Conservation (phyloP, 768 basidiomycete species). For the Suillus alpinus region DNA sequence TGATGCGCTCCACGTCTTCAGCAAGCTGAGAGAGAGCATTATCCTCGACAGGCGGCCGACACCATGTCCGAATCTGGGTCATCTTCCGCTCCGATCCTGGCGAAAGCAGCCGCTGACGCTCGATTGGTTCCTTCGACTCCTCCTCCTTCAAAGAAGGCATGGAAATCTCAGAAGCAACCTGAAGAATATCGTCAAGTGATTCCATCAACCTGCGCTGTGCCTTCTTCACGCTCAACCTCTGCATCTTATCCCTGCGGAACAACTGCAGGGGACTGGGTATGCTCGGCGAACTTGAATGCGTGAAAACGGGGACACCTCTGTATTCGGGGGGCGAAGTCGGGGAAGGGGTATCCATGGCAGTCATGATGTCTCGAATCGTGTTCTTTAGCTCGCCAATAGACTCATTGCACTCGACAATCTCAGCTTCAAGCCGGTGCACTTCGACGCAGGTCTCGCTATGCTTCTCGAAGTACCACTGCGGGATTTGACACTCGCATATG, state of each 20-base stretch:
- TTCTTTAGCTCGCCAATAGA: slow-evolving; percentile 82
- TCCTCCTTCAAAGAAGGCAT: slow-evolving; percentile 91
- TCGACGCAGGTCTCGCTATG: slow-evolving; percentile 99
- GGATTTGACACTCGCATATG: slow-evolving; percentile 95
- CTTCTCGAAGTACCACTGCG: slow-evolving; percentile 99
- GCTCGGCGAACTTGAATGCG: slow-evolving; percentile 67
- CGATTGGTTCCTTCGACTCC: slow-evolving; percentile 86
- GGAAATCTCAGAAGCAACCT: slow-evolving; percentile 75
- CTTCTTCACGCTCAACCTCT: slow-evolving; percentile 76
- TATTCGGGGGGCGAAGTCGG: slow-evolving; percentile 73
- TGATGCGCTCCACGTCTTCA: slow-evolving; percentile 84
- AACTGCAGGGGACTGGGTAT: slow-evolving; percentile 75
- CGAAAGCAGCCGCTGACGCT: slow-evolving; percentile 86
- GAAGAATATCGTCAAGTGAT: slow-evolving; percentile 83
- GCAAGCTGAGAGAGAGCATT: slow-evolving; percentile 77
- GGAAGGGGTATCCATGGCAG: slow-evolving; percentile 73
- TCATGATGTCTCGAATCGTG: slow-evolving; percentile 75
- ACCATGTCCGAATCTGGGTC: slow-evolving; percentile 81
- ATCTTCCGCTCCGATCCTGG: slow-evolving; percentile 88
- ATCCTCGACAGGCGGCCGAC: slow-evolving; percentile 82
- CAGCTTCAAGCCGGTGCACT: slow-evolving; percentile 92
- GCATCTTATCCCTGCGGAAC: slow-evolving; percentile 76
- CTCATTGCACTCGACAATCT: slow-evolving; percentile 92
- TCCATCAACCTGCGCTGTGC: slow-evolving; percentile 79
- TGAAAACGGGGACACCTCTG: slow-evolving; percentile 82